These are phyloP conservation scores for Trichoderma oligosporum DNA, from an alignment of 2,329 filamentous ascomycete genomes.

Conservation along the genomic window DNA sequence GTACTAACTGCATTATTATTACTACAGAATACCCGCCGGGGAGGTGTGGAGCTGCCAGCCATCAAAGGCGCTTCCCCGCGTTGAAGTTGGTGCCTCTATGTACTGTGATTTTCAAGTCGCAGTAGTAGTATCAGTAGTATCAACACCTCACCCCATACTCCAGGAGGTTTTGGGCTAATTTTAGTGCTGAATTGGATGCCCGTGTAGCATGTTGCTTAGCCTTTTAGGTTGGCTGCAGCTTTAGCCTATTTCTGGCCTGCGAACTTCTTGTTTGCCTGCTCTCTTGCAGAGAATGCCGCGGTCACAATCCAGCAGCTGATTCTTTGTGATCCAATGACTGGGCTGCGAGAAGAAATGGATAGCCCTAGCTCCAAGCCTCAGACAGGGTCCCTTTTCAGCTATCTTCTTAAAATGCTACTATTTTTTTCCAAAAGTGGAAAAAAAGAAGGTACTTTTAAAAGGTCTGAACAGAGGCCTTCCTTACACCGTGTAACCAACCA, in stretches of 20 bases:
- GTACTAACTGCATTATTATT: too few relatives aligned
- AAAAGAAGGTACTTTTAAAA: too few relatives aligned
- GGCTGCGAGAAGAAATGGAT: neutral
- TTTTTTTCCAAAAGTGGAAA: neutral
- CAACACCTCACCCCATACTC: too few relatives aligned
- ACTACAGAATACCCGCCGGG: too few relatives aligned
- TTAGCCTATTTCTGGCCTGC: neutral
- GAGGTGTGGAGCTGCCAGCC: too few relatives aligned
- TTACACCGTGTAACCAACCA: neutral
- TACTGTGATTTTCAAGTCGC: too few relatives aligned
- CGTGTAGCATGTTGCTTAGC: slow-evolving; percentile 3
- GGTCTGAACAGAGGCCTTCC: too few relatives aligned
- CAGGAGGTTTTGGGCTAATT: too few relatives aligned
- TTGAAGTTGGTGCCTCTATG: too few relatives aligned
- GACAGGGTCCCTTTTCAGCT: slow-evolving; percentile 2
- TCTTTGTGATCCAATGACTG: neutral
- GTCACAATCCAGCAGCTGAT: slow-evolving; percentile 1
- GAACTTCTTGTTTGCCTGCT: neutral
- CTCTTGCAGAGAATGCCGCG: neutral
- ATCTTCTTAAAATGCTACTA: neutral
- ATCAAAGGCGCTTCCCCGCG: too few relatives aligned
- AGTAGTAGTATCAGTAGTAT: too few relatives aligned
- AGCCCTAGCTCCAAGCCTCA: slow-evolving; percentile 9
- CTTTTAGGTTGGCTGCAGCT: slow-evolving; percentile 13
- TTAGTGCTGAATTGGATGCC: neutral